Base-by-base conservation (phyloP, 768 basidiomycete species). In the Agrocybe praecox region DNA sequence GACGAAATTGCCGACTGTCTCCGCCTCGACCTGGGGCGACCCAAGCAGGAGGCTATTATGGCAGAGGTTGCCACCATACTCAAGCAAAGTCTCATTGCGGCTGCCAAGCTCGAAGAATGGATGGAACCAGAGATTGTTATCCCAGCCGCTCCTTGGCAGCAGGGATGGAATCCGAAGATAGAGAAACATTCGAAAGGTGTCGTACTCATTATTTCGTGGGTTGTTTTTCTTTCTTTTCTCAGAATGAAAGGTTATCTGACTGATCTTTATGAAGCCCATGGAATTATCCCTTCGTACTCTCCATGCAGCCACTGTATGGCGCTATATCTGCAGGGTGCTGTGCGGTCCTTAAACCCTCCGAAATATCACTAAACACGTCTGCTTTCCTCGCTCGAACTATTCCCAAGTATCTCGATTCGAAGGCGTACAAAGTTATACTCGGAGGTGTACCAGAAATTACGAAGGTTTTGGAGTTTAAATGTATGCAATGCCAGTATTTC, bases 241-340 rank as follows among this genome's bases (percentile, higher is more conserved):
- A 12, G 43, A 45, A 46, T 15, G 23, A 47, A 24, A 32, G 2
- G 7, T 34, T 32, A 12, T 19, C 43, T 15, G 11, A 14, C 2
- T 17, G 23, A 12, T 12, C 21, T 14, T 29, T 4, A 5, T 29
- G 26, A 29, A 87, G 86, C 17, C 86, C 86, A 2, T 88, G 86
- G 85, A 89, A 89, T 63, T 89, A 83, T 61, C 88, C 88, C 0
- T 63, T 84, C 48, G 70, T 83, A 10, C 76, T 87, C 29, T 74
- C 71, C 64, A 67, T 89, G 6, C 79, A 80, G 34, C 88, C 89
- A 2, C 71, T 88, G 19, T 75, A 81, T 49, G 90, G 89, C 5
- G 90, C 90, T 1, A 88, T 93, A 48, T 78, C 88, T 0, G 89
- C 89, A 1, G 91, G 90, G 0, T 89, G 87, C 62, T 78, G 84